Evolutionary conservation across 768 basidiomycete species (phyloP).

Genomic region (Coprinopsis marcescibilis): DNA sequence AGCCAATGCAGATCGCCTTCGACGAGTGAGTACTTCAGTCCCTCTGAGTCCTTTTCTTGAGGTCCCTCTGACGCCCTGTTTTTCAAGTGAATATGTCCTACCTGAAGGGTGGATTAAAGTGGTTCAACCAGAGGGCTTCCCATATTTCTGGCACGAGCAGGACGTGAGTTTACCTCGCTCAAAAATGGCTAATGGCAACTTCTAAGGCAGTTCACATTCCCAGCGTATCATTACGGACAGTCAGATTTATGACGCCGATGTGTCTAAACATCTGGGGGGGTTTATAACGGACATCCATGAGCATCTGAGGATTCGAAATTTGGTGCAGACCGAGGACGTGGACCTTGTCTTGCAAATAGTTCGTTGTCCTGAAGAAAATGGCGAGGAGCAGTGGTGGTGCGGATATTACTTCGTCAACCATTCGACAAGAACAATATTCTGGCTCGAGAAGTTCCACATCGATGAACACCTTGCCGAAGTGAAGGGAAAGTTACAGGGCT

Average conservation of each 20-base stretch:
- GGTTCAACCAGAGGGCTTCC: slow-evolving; percentile 55
- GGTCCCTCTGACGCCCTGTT: too few species aligned
- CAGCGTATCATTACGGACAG: slow-evolving; percentile 28
- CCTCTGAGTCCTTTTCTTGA: too few species aligned
- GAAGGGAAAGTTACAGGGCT: slow-evolving; percentile 29
- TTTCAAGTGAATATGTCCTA: too few species aligned
- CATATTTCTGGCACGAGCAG: slow-evolving; percentile 45
- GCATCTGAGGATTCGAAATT: slow-evolving; percentile 13
- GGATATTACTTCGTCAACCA: slow-evolving; percentile 37
- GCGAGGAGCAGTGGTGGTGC: slow-evolving; percentile 21
- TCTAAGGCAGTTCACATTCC: neutral
- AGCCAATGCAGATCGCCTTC: too few species aligned
- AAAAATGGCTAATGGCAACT: too few species aligned
- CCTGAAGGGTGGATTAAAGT: slow-evolving; percentile 38
- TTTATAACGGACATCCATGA: slow-evolving; percentile 26
- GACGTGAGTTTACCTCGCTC: slow-evolving; percentile 30
- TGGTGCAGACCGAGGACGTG: neutral
- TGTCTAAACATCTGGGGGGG: slow-evolving; percentile 27
- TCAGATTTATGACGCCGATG: slow-evolving; percentile 34
- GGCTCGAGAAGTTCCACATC: slow-evolving; percentile 39
- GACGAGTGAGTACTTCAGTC: too few species aligned
- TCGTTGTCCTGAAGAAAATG: neutral
- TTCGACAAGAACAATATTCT: slow-evolving; percentile 41
- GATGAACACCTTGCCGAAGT: slow-evolving; percentile 25
- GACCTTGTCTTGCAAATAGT: slow-evolving; percentile 15